Conservation (phyloP, 139 green algal species). For the Coccomyxa sp. region DNA sequence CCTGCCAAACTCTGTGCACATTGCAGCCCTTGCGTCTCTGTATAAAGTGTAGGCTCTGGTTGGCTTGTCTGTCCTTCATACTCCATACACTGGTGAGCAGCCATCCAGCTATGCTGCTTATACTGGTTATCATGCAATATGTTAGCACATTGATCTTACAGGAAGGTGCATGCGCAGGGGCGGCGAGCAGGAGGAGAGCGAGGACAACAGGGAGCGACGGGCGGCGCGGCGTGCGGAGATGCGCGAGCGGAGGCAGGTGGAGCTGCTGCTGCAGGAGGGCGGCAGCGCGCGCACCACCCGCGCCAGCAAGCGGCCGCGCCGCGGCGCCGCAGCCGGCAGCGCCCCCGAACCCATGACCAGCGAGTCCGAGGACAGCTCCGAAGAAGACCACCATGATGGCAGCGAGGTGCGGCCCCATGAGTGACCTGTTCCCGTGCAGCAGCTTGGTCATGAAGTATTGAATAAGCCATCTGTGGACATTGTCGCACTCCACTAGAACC, state of each 20-base stretch:
- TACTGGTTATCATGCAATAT: background rate
- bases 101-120: background rate
- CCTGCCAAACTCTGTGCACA: too few species aligned
- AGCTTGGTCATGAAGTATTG: too few species aligned
- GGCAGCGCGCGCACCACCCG: background rate
- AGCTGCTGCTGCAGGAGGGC: constrained; percentile 14
- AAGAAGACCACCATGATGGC: too few species aligned
- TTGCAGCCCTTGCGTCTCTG: too few species aligned
- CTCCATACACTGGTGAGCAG: too few species aligned
- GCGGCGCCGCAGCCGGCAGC: background rate
- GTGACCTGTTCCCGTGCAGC: too few species aligned
- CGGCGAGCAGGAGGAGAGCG: background rate
- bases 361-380: too few species aligned
- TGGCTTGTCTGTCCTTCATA: too few species aligned
- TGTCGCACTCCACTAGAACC: too few species aligned
- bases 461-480: too few species aligned
- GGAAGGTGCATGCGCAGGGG: constrained; percentile 3
- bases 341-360: background rate
- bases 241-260: constrained; percentile 14
- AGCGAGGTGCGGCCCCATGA: too few species aligned
- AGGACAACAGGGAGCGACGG: constrained; percentile 9
- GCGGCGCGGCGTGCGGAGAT: constrained; percentile 4
- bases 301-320: background rate
- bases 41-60: too few species aligned
- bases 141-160: background rate